Conservation (phyloP, 2,329 filamentous ascomycete species). For the Amesomyces nigricolor region DNA sequence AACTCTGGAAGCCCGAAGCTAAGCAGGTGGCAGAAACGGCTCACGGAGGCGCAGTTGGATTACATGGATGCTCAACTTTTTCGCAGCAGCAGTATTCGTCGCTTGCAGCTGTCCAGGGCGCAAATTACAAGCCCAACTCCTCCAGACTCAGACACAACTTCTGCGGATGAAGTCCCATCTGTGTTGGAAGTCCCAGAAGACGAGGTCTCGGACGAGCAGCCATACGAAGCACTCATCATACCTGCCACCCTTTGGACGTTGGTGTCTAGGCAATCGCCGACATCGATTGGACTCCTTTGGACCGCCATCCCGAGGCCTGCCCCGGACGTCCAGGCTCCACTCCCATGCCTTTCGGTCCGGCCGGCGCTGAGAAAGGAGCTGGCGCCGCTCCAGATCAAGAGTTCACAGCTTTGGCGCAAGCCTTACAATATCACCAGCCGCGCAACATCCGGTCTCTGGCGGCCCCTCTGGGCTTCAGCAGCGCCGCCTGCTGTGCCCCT, state of each 20-base stretch:
- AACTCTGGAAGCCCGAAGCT: constrained; percentile 31
- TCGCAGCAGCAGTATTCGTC: constrained; percentile 36
- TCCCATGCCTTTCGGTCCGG: constrained; percentile 34
- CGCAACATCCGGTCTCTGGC: constrained; percentile 31
- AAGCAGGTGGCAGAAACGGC: constrained; percentile 41
- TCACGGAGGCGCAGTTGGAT: constrained; percentile 42
- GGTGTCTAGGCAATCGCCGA: neutral
- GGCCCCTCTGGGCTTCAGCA: constrained; percentile 26
- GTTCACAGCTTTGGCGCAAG: constrained; percentile 38
- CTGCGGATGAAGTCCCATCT: constrained; percentile 30
- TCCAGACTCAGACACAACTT: constrained; percentile 46
- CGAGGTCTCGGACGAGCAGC: constrained; percentile 6
- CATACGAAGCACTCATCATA: neutral
- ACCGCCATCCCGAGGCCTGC: constrained; percentile 13
- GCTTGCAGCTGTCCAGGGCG: constrained; percentile 32
- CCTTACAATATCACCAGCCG: constrained; percentile 20
- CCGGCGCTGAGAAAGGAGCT: constrained; percentile 32
- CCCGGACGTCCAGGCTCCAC: constrained; percentile 17
- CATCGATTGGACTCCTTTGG: constrained; percentile 27
- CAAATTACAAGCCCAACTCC: constrained; percentile 49
- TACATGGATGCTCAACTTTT: constrained; percentile 38
- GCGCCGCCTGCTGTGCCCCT: constrained; percentile 22
- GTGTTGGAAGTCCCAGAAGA: neutral
- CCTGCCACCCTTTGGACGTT: constrained; percentile 28
- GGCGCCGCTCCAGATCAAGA: constrained; percentile 34